Evolutionary conservation across 345 rosid genomes (phyloP), one percentile per base, ranked within the genome.

Genomic region (Garcia nutans): DNA sequence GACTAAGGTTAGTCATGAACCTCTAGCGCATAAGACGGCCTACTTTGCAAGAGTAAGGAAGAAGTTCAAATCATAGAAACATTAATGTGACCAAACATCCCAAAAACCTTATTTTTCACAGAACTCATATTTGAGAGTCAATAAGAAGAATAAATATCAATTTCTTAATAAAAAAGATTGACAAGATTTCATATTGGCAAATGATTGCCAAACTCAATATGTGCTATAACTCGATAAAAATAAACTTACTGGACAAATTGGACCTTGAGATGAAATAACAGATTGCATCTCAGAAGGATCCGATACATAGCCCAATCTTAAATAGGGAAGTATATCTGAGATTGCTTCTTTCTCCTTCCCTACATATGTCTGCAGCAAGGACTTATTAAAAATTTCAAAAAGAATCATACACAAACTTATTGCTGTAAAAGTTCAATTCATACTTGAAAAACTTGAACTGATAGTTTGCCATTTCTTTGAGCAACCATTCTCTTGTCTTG

Each of bases 401-500:
- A 22, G 71, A 74, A 68, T 60, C 76, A 44, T 59, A 73, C 54
- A 73, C 67, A 41, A 63, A 76, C 49, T 33, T 56, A 71, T 33
- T 37, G 8, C 49, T 11, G 65, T 10, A 74, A 47, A 22, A 65
- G 49, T 74, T 73, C 37, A 31, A 45, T 75, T 76, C 87, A 68
- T 86, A 93, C 99, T 68, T 86, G 85, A 78, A 95, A 95, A 74
- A 61, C 85, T 81, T 95, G 99, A 24, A 83, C 82, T 28, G 99
- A 90, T 55, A 95, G 77, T 77, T 87, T 95, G 56, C 94, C 96
- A 69, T 93, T 95, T 85, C 96, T 91, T 89, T 95, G 99, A 83
- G 97, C 99, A 83, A 89, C 94, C 88, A 95, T 71, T 85, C 99
- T 87, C 84, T 95, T 95, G 74, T 95, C 93, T 87, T 93, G 99